Base-by-base conservation (phyloP, 2,329 filamentous ascomycete genomes). In the Gaeumannomyces tritici region DNA sequence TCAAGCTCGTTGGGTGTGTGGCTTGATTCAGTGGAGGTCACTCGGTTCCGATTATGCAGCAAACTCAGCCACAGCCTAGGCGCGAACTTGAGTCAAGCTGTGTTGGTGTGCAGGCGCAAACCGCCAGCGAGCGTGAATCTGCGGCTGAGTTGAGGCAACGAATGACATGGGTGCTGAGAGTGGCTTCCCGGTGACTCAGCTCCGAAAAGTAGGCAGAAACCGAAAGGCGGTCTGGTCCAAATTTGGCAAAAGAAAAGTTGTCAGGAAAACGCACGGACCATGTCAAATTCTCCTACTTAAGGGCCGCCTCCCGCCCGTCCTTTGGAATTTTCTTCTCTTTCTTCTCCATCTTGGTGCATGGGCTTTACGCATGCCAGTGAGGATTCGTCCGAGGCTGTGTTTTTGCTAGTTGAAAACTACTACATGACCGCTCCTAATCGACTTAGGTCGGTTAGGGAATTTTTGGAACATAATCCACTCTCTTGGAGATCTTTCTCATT, bases 371-470 rank as follows among this genome's bases (percentile, higher is more conserved):
- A 83, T 87, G 85, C 84, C 87, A 88, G 86, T 91, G 88, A 91
- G 85, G 88, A 90, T 87, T 86, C 83, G 86, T 90, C 89, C 84
- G 89, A 91, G 87, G 84, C 84, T 82, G 83, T 83, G 82, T 90
- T 90, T 89, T 90, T 90, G 88, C 88, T 90, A 89, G 87, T 89
- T 90, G 87, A 89, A 89, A 89, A 89, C 87, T 89, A 89, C 60
- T 81, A 80, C 81, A 83, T 89, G 88, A 90, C 88, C 80, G 80
- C 88, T 91, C 80, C 80, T 81, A 77, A 69, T 82, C 83, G 85
- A 86, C 82, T 83, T 81, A 79, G 79, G 83, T 80, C 82, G 83
- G 83, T 77, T 78, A 82, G 81, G 87, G 88, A 91, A 91, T 91
- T 87, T 91, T 91, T 91, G 87, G 77, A 83, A 80, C 31, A 33